These are phyloP conservation scores for Candida broadrunensis DNA, from an alignment of 805 yeast genomes.

Conservation along the genomic window DNA sequence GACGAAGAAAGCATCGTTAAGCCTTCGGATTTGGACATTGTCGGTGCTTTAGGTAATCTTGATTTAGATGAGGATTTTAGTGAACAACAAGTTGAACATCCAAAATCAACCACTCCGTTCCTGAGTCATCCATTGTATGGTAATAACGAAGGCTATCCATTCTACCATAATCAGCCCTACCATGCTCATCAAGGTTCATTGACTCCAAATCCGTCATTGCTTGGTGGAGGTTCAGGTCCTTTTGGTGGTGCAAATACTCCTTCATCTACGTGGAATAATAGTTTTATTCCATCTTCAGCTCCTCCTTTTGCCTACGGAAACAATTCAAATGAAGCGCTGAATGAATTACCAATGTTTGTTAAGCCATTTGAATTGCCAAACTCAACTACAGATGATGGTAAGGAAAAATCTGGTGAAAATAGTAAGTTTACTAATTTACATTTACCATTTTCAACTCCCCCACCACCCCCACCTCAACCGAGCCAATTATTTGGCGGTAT, in stretches of 20 bases:
- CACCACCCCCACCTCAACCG: constrained; percentile 11
- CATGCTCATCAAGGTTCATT: constrained; percentile 20
- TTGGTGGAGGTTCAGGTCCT: constrained; percentile 3
- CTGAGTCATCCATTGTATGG: not conserved
- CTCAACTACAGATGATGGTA: not conserved
- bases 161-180: constrained; percentile 2
- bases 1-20: not conserved
- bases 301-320: constrained; percentile 28
- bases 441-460: constrained; percentile 22
- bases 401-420: not conserved
- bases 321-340: not conserved
- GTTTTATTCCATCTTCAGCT: constrained; percentile 32
- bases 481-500: constrained; percentile 16
- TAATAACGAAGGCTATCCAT: not conserved
- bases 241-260: constrained; percentile 22
- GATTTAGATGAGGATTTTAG: constrained; percentile 42
- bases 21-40: constrained; percentile 37
- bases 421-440: constrained; percentile 8
- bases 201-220: constrained; percentile 14
- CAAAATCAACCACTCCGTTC: not conserved
- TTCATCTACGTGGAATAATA: constrained; percentile 31
- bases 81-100: not conserved
- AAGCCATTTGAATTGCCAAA: constrained; percentile 19
- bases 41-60: constrained; percentile 46
- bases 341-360: constrained; percentile 4